Base-by-base conservation (phyloP, 2,329 filamentous ascomycete genomes). In the Fusarium buxicola region DNA sequence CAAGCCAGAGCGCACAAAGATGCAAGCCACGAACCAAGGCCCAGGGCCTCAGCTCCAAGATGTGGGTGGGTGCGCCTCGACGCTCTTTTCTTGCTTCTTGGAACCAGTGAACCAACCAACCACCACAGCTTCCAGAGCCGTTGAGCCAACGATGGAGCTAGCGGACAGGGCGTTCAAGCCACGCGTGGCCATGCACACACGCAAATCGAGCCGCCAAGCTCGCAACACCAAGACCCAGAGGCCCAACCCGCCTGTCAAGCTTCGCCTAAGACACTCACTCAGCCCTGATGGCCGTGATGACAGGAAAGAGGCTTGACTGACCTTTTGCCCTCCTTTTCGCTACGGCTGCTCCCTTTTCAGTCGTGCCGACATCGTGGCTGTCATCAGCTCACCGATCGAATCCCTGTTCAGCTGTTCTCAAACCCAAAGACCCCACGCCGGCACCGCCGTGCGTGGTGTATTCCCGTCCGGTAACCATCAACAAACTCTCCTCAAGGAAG, bases 211-310 rank as follows among this genome's bases (percentile, higher is more conserved):
- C 41, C 50, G 43, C 40, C 53, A 58, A 61, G 38, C 58, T 40
- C 48, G 35, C 43, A 44, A 50, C 9, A 15, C 40, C 13, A 15
- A 30, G 39, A 15, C 40, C 32, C 43, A 27, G 18, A 47, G 18
- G 49, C 36, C 28, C 47, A 32, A 32, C 54, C 58, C 60, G 48
- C 58, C 58, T 60, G 54, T 55, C 57, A 58, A 60, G 50, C 54
- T 58, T 60, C 64, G 61, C 62, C 65, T 66, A 62, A 64, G 65
- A 69, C 55, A 59, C 53, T 47, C 55, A 56, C 53, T 47, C 32
- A 45, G 51, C 36, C 47, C 66, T 56, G 59, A 62, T 59, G 57
- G 27, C 56, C 38, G 45, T 45, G 41, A 65, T 43, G 46, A 50
- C 45, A 63, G 44, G 35, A 41, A 43, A 51, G 55, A 63, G 43